Evolutionary conservation across 768 basidiomycete genomes (phyloP), one percentile per base, ranked within the genome.

Genomic region (Serendipita sp.): DNA sequence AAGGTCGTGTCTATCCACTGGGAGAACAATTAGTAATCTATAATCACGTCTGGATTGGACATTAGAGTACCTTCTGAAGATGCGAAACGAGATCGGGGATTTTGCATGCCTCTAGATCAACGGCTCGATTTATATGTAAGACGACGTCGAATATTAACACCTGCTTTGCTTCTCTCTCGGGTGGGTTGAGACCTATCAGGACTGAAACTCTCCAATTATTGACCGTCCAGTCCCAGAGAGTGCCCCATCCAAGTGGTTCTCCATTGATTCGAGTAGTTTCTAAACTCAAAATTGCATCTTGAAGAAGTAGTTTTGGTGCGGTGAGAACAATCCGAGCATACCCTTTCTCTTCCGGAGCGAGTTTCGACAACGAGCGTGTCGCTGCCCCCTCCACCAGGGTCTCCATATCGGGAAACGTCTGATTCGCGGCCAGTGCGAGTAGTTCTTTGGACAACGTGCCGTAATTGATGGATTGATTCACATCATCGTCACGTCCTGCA

Each of bases 141-240:
- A 9, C 17, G 11, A 58, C 24, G 26, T 58, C 53, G 1, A 58
- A 11, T 22, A 58, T 28, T 11, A 58, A 11, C 2, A 58, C 30
- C n/a, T 58, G 53, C 53, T 58, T 58, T 24, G 20, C 30, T 33
- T 58, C 17, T 34, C 53, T 58, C 53, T 58, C 53, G 22, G 53
- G 53, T 24, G 53, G 53, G 2, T 58, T 58, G 24, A 58, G 22
- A 4, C 53, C 53, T n/a, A 58, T 58, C 53, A 58, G 31, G n/a
- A 58, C 26, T 11, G 53, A 26, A 22, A 58, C 53, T 34, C 33
- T 58, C 53, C 53, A 58, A 34, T 33, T 24, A 34, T 34, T 9
- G 11, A 58, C 13, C 1, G 11, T 24, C 53, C 53, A 58, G 22
- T 24, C 30, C 53, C 53, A 58, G 9, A 1, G 24, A 13, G 17